These are phyloP conservation scores for Cladobotryum protrusum DNA, from an alignment of 2,329 filamentous ascomycete species.

Conservation along the genomic window DNA sequence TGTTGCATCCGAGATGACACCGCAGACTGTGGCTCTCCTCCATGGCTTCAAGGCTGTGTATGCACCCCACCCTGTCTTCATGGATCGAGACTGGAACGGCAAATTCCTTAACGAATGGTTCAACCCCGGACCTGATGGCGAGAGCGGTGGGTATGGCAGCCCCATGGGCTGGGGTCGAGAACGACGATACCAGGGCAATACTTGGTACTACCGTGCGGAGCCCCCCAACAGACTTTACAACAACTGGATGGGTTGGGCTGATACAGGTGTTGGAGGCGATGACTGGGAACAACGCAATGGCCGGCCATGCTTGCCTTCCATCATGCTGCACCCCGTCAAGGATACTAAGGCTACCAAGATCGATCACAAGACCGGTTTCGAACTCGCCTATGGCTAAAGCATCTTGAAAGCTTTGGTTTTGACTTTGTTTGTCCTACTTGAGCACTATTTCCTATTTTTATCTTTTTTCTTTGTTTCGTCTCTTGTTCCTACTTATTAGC, in stretches of 20 bases:
- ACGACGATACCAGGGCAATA: conserved; percentile 50
- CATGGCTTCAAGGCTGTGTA: conserved; percentile 76
- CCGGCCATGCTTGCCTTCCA: conserved; percentile 51
- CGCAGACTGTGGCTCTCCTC: conserved; percentile 64
- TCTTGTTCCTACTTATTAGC: background rate
- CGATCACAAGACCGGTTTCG: conserved; percentile 34
- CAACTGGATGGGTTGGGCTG: conserved; percentile 57
- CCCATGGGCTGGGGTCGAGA: conserved; percentile 56
- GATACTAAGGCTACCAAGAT: conserved; percentile 46
- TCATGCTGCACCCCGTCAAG: conserved; percentile 56
- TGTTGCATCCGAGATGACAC: conserved; percentile 75
- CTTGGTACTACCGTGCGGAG: conserved; percentile 55
- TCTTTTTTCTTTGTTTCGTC: background rate
- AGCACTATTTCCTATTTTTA: background rate
- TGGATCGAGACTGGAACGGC: conserved; percentile 65
- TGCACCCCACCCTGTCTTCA: conserved; percentile 72
- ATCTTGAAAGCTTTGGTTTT: background rate
- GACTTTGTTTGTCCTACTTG: background rate
- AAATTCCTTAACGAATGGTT: conserved; percentile 51
- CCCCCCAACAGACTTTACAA: conserved; percentile 54
- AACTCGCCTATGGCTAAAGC: conserved; percentile 32
- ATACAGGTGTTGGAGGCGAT: conserved; percentile 47
- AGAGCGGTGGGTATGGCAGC: conserved; percentile 48
- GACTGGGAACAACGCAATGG: conserved; percentile 52
- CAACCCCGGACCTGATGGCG: conserved; percentile 51